Conservation (phyloP, 208 protist genomes). For the Novymonas esmeraldas region DNA sequence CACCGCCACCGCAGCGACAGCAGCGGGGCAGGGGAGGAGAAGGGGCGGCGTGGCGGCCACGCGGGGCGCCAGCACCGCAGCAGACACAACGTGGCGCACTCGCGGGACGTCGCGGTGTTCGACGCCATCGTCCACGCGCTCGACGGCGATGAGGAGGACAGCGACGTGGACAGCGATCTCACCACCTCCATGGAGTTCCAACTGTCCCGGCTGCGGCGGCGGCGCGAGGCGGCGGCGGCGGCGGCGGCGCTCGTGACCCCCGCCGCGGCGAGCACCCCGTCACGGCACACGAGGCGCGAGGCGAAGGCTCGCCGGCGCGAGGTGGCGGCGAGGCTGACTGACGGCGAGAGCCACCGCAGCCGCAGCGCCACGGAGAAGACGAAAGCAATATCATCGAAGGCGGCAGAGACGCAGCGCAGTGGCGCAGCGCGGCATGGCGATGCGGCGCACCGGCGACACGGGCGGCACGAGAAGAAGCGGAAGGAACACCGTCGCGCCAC, state of each 20-base stretch:
- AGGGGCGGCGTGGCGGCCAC: conserved; percentile 1
- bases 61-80: background rate
- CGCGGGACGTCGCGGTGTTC: background rate
- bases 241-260: background rate
- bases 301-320: no score
- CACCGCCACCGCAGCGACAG: background rate
- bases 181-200: conserved; percentile 34
- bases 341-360: conserved; percentile 4
- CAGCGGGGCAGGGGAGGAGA: background rate
- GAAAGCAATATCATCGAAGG: background rate
- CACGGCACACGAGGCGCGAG: background rate
- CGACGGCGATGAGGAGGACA: background rate
- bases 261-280: background rate
- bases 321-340: background rate
- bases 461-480: conserved; percentile 10
- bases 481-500: conserved; percentile 9
- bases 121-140: background rate
- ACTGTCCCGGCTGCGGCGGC: conserved; percentile 22
- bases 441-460: background rate
- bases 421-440: background rate
- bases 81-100: background rate
- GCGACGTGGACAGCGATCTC: conserved; percentile 29
- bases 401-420: background rate
- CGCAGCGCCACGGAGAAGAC: background rate
- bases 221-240: conserved; percentile 9